These are phyloP conservation scores for Oryza punctata DNA, from an alignment of 176 grass and related monocot species.

Conservation along the genomic window DNA sequence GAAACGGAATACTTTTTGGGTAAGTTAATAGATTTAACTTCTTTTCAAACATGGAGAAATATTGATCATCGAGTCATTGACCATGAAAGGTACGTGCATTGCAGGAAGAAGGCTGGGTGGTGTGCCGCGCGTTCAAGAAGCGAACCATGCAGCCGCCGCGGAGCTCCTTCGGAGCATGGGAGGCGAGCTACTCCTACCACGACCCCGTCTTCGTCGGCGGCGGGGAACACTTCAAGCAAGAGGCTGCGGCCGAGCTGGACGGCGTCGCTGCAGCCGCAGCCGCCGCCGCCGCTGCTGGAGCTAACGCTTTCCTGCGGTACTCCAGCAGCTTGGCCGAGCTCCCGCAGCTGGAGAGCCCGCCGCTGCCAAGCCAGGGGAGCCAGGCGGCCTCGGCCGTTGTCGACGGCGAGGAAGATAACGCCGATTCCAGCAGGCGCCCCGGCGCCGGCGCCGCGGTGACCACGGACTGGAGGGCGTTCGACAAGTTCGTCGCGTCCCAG, in stretches of 20 bases:
- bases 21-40: no score
- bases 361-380: not conserved
- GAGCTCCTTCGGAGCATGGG: slow-evolving; percentile 51
- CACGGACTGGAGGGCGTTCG: slow-evolving; percentile 64
- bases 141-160: slow-evolving; percentile 45
- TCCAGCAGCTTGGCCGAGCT: slow-evolving; percentile 41
- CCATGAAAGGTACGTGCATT: not conserved
- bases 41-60: no score
- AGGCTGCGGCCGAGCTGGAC: slow-evolving; percentile 10
- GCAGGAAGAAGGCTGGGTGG: slow-evolving; percentile 90
- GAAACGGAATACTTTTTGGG: no score
- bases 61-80: not conserved
- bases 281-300: not conserved
- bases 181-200: slow-evolving; percentile 43
- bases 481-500: slow-evolving; percentile 72
- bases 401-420: slow-evolving; percentile 16
- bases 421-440: not conserved
- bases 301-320: slow-evolving; percentile 42
- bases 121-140: slow-evolving; percentile 94
- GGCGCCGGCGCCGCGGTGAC: not conserved
- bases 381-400: not conserved
- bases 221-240: slow-evolving; percentile 38
- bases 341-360: slow-evolving; percentile 61
- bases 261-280: not conserved
- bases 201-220: slow-evolving; percentile 17